Evolutionary conservation across 1,139 yeast genomes (phyloP).

Genomic region (Keqinozyma sinolaborantium): DNA sequence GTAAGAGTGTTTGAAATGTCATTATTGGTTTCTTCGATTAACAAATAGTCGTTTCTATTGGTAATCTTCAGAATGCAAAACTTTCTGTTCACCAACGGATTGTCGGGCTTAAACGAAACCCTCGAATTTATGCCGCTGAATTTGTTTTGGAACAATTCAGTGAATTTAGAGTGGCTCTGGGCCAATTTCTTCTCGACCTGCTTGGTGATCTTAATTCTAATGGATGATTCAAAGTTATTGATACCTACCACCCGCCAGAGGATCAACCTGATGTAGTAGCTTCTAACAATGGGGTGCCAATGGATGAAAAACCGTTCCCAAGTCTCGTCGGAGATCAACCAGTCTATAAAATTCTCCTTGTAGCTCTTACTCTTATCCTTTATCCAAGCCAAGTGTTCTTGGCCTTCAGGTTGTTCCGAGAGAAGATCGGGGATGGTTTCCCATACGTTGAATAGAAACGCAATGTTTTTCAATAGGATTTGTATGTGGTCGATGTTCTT

Average conservation of each 20-base stretch:
- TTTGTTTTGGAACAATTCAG: slow-evolving; percentile 8
- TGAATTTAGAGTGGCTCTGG: slow-evolving; percentile 17
- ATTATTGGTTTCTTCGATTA: slow-evolving; percentile 9
- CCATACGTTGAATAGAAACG: slow-evolving; percentile 74
- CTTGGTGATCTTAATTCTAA: slow-evolving; percentile 28
- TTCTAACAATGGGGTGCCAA: slow-evolving; percentile 76
- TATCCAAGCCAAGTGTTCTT: slow-evolving; percentile 25
- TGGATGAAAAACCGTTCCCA: slow-evolving; percentile 66
- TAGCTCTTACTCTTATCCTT: slow-evolving; percentile 32
- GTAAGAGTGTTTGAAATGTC: slow-evolving; percentile 10
- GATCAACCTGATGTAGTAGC: slow-evolving; percentile 62
- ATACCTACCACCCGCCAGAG: slow-evolving; percentile 66
- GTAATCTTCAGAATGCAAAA: slow-evolving; percentile 40
- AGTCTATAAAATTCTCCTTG: slow-evolving; percentile 46
- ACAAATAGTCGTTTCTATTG: slow-evolving; percentile 22
- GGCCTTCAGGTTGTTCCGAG: slow-evolving; percentile 1
- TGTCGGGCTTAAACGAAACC: slow-evolving; percentile 35
- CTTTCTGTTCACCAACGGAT: slow-evolving; percentile 51
- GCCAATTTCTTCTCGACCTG: slow-evolving; percentile 26
- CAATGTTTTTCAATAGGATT: slow-evolving; percentile 57
- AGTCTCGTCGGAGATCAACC: slow-evolving; percentile 47
- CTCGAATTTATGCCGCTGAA: slow-evolving; percentile 9
- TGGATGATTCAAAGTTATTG: slow-evolving; percentile 37
- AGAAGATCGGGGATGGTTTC: slow-evolving; percentile 52
- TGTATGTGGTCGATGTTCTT: slow-evolving; percentile 58